Percentiles rank a stretch among this genome's conserved stretches.
Evolutionary conservation across 192 early-diverging fungal genomes (phyloP).

Genomic region (Phycomyces nitens): DNA sequence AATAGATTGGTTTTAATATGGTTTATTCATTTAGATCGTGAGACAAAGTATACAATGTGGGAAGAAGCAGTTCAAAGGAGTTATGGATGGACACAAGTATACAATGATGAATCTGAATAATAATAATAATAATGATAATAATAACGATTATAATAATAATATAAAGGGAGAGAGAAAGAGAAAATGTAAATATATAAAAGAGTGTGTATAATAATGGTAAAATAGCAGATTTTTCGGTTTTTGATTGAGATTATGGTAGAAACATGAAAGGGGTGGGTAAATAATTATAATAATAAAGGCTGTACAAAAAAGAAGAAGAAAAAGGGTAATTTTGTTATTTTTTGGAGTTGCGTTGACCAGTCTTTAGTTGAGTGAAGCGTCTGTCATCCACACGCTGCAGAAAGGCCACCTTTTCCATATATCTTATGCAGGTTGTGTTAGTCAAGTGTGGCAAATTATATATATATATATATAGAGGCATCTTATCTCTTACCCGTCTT

Average conservation of each 20-base stretch:
- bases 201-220: too few species aligned
- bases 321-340: conserved; percentile 6
- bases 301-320: neutral
- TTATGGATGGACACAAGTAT: conserved; percentile 21
- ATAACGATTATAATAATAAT: too few species aligned
- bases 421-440: conserved; percentile 26
- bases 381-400: conserved; percentile 61
- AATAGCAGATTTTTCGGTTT: too few species aligned
- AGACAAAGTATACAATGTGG: conserved; percentile 25
- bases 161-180: too few species aligned
- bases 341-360: conserved; percentile 26
- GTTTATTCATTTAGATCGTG: conserved; percentile 57
- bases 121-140: neutral
- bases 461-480: neutral
- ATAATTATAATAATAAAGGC: too few species aligned
- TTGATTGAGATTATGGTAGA: too few species aligned
- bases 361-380: conserved; percentile 47
- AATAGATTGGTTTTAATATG: too few species aligned
- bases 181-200: too few species aligned
- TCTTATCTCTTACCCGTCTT: conserved; percentile 51
- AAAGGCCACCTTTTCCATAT: conserved; percentile 69
- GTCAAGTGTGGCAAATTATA: too few species aligned
- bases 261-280: too few species aligned
- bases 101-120: neutral
- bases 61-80: conserved; percentile 21